Base-by-base conservation (phyloP, 768 basidiomycete genomes). In the Tephrocybe sp. region DNA sequence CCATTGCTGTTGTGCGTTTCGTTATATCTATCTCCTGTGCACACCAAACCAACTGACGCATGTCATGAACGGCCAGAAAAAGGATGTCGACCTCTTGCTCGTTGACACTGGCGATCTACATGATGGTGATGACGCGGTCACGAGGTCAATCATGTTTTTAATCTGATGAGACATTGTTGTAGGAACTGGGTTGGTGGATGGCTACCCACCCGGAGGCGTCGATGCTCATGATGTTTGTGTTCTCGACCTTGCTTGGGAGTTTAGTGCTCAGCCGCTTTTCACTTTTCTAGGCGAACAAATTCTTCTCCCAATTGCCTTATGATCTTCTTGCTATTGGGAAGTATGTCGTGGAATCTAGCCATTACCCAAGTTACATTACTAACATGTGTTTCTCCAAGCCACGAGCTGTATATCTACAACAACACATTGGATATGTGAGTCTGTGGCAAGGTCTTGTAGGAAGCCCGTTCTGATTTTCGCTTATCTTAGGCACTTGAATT, bases 301-400 rank as follows among this genome's bases (percentile, higher is more conserved):
- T 93, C 66, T 73, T 94, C 57, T 70, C 78, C 18, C 68, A 80
- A 50, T 73, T 95, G 14, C 86, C 87, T 0, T 95, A 92, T 61
- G 93, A 96, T 62, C 61, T 92, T 2, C 79, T 93, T 62, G 72
- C 90, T 1, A 91, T 93, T 46, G 93, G 93, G 60, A 95, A 94
- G 83, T 86, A 60, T 30, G 87, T 66, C 9, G 45, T 28, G 3
- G 11, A 8, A 36, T 36, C 7, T 21, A 15, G 25, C 28, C 8
- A 17, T 25, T 12, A 12, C 17, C 21, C 2, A 6, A 11, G 14
- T 21, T 4, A 59, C 90, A 94, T 63, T 62, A 90, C 3, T 78
- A 91, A 32, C 26, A n/a, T 17, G 17, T 7, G 3, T 21, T 17
- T 14, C 6, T 40, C n/a, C 36, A 44, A 88, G 86, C 63, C 93